Evolutionary conservation across 1,139 yeast genomes (phyloP), one percentile per base, ranked within the genome.

Genomic region (Saccharomyces hybrid): DNA sequence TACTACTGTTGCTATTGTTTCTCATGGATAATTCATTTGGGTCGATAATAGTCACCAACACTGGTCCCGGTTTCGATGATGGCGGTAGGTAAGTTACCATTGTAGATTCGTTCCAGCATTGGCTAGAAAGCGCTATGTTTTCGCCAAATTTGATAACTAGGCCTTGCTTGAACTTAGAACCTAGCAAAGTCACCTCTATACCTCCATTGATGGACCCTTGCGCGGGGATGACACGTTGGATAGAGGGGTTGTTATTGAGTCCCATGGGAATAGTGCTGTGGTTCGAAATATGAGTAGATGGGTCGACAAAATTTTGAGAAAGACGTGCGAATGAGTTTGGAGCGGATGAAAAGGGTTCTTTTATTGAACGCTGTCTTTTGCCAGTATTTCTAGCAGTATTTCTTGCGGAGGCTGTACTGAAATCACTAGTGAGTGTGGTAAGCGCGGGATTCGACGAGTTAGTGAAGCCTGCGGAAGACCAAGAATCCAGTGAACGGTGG

Each of bases 161-260:
- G 1, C 95, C 96, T 13, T 88, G 87, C 55, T 84, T 82, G 75
- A 93, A 91, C 58, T 90, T 88, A 54, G 83, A 79, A 3, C 99
- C 99, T 48, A 93, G 75, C 49, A 93, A 74, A 0, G 98, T 93
- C 6, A 93, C 88, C 68, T 93, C 99, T 47, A 90, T 86, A 48
- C 99, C 99, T 58, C 99, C 99, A 62, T 96, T 80, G 16, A 89
- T 79, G 7, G 97, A 95, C 1, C 99, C 99, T 70, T 88, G 95
- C 0, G 95, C 86, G 0, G 99, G 99, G 55, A 93, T 90, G 13
- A 93, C 86, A 59, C 96, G 78, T 68, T 88, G 91, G 56, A 89
- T 84, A 0, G 79, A 72, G 1, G 93, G 91, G 23, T 74, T 59
- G 49, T 58, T 55, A 41, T 31, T 48, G 26, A 38, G 25, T 3